Evolutionary conservation across 257 asterid genomes (phyloP), one percentile per base, ranked within the genome.

Genomic region (Ilex asprella): DNA sequence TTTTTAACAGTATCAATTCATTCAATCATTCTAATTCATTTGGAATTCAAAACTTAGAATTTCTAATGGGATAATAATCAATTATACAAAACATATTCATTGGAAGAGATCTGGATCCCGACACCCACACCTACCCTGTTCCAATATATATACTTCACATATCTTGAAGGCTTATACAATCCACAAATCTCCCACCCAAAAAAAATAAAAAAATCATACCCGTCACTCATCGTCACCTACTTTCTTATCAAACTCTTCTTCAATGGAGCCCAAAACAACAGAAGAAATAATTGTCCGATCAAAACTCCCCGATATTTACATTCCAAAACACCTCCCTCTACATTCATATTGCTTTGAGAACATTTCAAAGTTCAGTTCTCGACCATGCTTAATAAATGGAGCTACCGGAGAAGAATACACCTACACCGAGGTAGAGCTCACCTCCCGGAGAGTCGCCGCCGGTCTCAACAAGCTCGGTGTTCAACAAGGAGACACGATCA

Each of bases 291-390:
- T 89, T n/a, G 87, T 83, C 79, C 79, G 95, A 65, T 89, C 97
- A 41, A 87, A 81, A 14, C 85, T 89, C 16, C 87, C 92, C 12
- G 97, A 89, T 46, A 87, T 89, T 30, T 67, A 78, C 84, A 81
- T 87, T 41, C 95, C 94, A 1, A 81, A 84, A 0, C 86, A 89
- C 70, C 83, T 89, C 30, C 84, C 95, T 0, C 43, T 89, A 11
- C 97, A 89, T 58, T 72, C 96, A 2, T 92, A 86, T 57, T 89
- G 97, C 61, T 89, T 92, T 63, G 76, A 92, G n/a, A 80, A 89
- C 60, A 76, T 85, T 2, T 75, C 87, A 3, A 8, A 63, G 0
- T 75, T 75, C 16, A 30, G 78, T 5, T 58, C 70, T 0, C 70
- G 84, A 0, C 89, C 97, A 0, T 89, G 95, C 60, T 55, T 92